Evolutionary conservation across 108 stramenopile species (phyloP), one percentile per base, ranked within the genome.

Genomic region (Nitzschia sp.): DNA sequence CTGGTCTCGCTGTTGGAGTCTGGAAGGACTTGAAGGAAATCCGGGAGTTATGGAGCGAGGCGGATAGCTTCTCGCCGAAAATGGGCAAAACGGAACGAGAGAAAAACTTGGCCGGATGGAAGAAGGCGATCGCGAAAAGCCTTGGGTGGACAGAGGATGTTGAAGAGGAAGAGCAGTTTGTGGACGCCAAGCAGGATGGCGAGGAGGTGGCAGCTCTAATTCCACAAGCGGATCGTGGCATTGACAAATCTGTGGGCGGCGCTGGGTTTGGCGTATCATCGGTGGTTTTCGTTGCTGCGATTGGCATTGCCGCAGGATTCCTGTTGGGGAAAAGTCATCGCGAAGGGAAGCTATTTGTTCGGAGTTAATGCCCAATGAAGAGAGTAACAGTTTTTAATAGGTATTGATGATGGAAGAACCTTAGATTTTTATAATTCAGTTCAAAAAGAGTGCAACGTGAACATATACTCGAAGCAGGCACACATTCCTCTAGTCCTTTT

Each of bases 1-100:
- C 98, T 0, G 99, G 99, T 11, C 74, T 99, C 49, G 98, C 97
- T 29, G 95, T 97, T 13, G 97, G 95, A 17, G 78, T 98, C 5
- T 99, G 96, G 96, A 71, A 75, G 35, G 82, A 83, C 60, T 59
- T 87, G 27, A 85, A 96, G 27, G 96, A 97, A 31, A 73, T 99
- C 59, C 45, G 61, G 38, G 66, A 67, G 35, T 70, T 91, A 55
- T 98, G 97, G 97, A 63, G 62, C 25, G 81, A 72, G n/a, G 85
- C 86, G 35, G 71, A 83, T 54, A 76, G 65, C 8, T 97, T 86
- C 75, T 59, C 71, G 26, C 93, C 97, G 3, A 55, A 36, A 19
- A 97, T 98, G 95, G 47, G 34, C 5, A 59, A 69, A 21, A 64
- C 64, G 19, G 79, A 79, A 59, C 75, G 97, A 53, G 76, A 74